These are phyloP conservation scores for Comarum palustre DNA, from an alignment of 306 rosid genomes.

Conservation along the genomic window DNA sequence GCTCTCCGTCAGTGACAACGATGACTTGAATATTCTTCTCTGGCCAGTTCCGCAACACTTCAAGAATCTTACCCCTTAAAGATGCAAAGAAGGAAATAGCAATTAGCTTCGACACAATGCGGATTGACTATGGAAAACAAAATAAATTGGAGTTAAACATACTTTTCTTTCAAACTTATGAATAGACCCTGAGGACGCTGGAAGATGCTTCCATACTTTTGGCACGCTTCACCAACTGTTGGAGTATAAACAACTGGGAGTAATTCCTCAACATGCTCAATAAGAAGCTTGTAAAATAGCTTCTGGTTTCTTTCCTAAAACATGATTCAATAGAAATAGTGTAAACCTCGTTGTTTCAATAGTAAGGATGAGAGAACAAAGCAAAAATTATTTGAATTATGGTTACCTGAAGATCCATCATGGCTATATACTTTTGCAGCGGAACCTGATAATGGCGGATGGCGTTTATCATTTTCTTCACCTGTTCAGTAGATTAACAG, in stretches of 20 bases:
- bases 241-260: conserved; percentile 96
- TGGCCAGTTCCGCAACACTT: conserved; percentile 96
- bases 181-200: conserved; percentile 82
- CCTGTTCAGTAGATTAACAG: conserved; percentile 40
- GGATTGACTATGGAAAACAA: conserved; percentile 5
- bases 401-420: conserved; percentile 97
- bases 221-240: conserved; percentile 98
- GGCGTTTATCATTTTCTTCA: conserved; percentile 68
- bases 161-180: conserved; percentile 95
- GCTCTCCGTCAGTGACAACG: conserved; percentile 96
- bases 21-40: conserved; percentile 92
- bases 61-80: conserved; percentile 80
- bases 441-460: conserved; percentile 84
- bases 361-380: background rate
- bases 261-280: conserved; percentile 87
- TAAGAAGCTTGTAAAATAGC: conserved; percentile 76
- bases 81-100: conserved; percentile 7
- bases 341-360: background rate
- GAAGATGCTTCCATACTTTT: conserved; percentile 88
- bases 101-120: conserved; percentile 22
- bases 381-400: background rate
- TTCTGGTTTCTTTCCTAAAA: conserved; percentile 80
- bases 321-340: conserved; percentile 12
- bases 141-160: conserved; percentile 29
- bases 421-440: conserved; percentile 79